These are phyloP conservation scores for Aureobasidium vineae DNA, from an alignment of 2,329 filamentous ascomycete genomes.

Conservation along the genomic window DNA sequence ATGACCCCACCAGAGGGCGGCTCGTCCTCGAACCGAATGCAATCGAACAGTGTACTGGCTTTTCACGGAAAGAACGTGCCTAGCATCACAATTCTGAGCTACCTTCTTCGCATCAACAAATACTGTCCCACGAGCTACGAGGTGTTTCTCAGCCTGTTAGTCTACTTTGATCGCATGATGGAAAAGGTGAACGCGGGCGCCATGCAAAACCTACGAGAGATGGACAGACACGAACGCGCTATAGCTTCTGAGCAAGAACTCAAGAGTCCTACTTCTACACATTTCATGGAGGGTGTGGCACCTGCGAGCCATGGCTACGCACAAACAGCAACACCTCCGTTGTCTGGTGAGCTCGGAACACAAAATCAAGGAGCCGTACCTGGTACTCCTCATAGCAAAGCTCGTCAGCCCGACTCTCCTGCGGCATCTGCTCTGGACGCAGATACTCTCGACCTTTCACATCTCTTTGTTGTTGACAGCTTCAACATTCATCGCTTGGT, in stretches of 20 bases:
- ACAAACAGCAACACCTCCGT: conserved; percentile 50
- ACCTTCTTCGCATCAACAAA: conserved; percentile 93
- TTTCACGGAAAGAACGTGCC: conserved; percentile 99
- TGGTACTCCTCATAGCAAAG: conserved; percentile 41
- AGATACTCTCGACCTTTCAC: conserved; percentile 54
- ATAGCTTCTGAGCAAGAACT: conserved; percentile 31
- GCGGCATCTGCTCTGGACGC: conserved; percentile 29
- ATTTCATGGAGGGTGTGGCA: conserved; percentile 35
- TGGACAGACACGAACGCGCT: conserved; percentile 47
- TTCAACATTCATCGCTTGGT: conserved; percentile 98
- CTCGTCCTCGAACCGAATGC: conserved; percentile 56
- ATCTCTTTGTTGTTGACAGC: conserved; percentile 94
- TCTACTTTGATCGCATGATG: conserved; percentile 99
- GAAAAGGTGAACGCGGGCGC: conserved; percentile 86
- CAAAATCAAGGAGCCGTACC: conserved; percentile 37
- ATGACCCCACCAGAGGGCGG: conserved; percentile 61
- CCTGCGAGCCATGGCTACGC: conserved; percentile 35
- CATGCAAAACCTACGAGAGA: conserved; percentile 60
- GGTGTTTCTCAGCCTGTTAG: conserved; percentile 89
- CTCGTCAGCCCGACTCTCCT: conserved; percentile 34
- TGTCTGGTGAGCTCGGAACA: conserved; percentile 50
- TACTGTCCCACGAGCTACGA: conserved; percentile 99
- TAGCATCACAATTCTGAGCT: conserved; percentile 94
- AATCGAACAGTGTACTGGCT: conserved; percentile 75
- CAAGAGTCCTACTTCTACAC: conserved; percentile 23